Evolutionary conservation across 805 yeast species (phyloP).

Genomic region (Suhomyces kilbournensis): DNA sequence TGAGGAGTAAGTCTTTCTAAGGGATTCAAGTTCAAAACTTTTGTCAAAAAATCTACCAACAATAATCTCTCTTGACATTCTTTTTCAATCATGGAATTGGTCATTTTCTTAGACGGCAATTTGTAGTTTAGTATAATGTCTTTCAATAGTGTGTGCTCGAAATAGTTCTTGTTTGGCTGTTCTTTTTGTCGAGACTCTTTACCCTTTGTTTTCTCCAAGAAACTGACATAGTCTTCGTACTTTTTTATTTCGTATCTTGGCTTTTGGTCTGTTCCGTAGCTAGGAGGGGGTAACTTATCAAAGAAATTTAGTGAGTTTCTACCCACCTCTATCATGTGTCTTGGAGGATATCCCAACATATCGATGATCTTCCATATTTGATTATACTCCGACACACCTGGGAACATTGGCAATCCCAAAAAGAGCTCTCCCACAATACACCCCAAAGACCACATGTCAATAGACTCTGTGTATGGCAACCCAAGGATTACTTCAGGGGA

Average conservation of each 20-base stretch:
- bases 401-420: conserved; percentile 88
- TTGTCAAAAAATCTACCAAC: conserved; percentile 72
- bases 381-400: conserved; percentile 92
- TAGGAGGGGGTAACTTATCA: conserved; percentile 35
- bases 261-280: conserved; percentile 16
- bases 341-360: conserved; percentile 83
- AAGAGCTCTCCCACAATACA: conserved; percentile 89
- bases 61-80: conserved; percentile 72
- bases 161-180: conserved; percentile 82
- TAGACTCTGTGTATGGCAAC: conserved; percentile 84
- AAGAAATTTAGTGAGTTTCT: conserved; percentile 72
- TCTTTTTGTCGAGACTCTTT: conserved; percentile 45
- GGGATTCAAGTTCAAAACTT: conserved; percentile 81
- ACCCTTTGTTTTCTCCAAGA: conserved; percentile 22
- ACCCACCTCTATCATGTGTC: conserved; percentile 97
- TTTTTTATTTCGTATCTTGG: conserved; percentile 31
- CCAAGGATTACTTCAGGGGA: conserved; percentile 95
- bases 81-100: conserved; percentile 52
- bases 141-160: conserved; percentile 57
- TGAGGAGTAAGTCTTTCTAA: conserved; percentile 96
- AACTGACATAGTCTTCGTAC: conserved; percentile 35
- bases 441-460: conserved; percentile 97
- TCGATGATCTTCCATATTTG: conserved; percentile 80
- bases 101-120: conserved; percentile 57
- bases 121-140: conserved; percentile 80